Conservation (phyloP, 2,329 filamentous ascomycete species). For the Penicillium sp. region DNA sequence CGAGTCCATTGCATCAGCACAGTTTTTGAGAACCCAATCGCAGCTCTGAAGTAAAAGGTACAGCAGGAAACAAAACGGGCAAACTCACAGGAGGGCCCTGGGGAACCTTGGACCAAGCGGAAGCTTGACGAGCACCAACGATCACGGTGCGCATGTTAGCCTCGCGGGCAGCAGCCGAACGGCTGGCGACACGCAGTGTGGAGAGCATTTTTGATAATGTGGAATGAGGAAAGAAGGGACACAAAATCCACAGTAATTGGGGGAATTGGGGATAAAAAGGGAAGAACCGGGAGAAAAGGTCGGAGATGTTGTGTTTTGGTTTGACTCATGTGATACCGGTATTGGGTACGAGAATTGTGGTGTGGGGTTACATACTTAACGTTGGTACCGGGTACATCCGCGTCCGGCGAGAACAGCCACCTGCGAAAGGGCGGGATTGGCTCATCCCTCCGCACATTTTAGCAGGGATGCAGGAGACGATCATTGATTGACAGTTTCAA, state of each 20-base stretch:
- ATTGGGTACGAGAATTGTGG: slow-evolving; percentile 15
- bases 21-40: neutral
- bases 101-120: slow-evolving; percentile 86
- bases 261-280: slow-evolving; percentile 11
- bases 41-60: neutral
- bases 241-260: slow-evolving; percentile 2
- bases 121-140: slow-evolving; percentile 61
- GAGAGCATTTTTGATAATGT: slow-evolving; percentile 44
- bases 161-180: slow-evolving; percentile 41
- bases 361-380: slow-evolving; percentile 1
- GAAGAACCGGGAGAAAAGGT: slow-evolving; percentile 20
- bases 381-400: slow-evolving; percentile 17
- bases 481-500: neutral
- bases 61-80: neutral
- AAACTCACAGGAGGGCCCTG: slow-evolving; percentile 87
- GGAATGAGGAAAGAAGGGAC: neutral
- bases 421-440: neutral
- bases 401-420: neutral
- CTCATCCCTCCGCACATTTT: neutral
- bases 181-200: slow-evolving; percentile 46
- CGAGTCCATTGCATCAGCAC: slow-evolving; percentile 26
- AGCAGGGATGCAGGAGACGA: neutral
- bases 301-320: slow-evolving; percentile 23
- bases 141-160: slow-evolving; percentile 38
- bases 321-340: slow-evolving; percentile 27